Percentiles rank a stretch among this genome's conserved stretches.
These are phyloP conservation scores for Boletellus emodensis DNA, from an alignment of 768 basidiomycete genomes.

Conservation along the genomic window DNA sequence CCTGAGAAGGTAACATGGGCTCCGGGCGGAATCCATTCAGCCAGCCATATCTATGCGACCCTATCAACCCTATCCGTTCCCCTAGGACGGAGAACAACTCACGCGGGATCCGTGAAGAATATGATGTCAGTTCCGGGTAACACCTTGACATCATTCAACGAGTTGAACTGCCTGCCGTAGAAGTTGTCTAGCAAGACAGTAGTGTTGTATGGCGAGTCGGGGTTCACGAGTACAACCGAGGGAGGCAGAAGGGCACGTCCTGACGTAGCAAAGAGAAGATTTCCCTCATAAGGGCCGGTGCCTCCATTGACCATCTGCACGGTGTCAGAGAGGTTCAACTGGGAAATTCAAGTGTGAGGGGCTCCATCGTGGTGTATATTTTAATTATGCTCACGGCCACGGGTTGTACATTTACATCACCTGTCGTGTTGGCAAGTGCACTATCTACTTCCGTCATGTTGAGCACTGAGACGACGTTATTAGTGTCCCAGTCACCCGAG, in stretches of 20 bases:
- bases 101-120: slow-evolving; percentile 42
- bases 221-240: slow-evolving; percentile 62
- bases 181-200: slow-evolving; percentile 75
- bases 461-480: slow-evolving; percentile 61
- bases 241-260: slow-evolving; percentile 63
- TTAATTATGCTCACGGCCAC: slow-evolving; percentile 29
- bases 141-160: slow-evolving; percentile 74
- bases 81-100: slow-evolving; percentile 21
- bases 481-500: slow-evolving; percentile 59
- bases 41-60: slow-evolving; percentile 53
- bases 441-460: slow-evolving; percentile 51
- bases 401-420: slow-evolving; percentile 47
- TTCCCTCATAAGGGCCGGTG: slow-evolving; percentile 56
- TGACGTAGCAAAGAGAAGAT: slow-evolving; percentile 59
- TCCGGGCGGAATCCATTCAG: slow-evolving; percentile 61
- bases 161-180: slow-evolving; percentile 78
- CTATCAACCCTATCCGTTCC: neutral
- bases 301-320: slow-evolving; percentile 72
- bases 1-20: slow-evolving; percentile 42
- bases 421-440: slow-evolving; percentile 36
- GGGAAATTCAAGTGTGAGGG: slow-evolving; percentile 4
- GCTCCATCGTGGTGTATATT: neutral
- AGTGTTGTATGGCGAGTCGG: slow-evolving; percentile 56
- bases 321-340: slow-evolving; percentile 56
- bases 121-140: slow-evolving; percentile 51